Evolutionary conservation across 768 basidiomycete genomes (phyloP).

Genomic region (Tylopilus sp.): DNA sequence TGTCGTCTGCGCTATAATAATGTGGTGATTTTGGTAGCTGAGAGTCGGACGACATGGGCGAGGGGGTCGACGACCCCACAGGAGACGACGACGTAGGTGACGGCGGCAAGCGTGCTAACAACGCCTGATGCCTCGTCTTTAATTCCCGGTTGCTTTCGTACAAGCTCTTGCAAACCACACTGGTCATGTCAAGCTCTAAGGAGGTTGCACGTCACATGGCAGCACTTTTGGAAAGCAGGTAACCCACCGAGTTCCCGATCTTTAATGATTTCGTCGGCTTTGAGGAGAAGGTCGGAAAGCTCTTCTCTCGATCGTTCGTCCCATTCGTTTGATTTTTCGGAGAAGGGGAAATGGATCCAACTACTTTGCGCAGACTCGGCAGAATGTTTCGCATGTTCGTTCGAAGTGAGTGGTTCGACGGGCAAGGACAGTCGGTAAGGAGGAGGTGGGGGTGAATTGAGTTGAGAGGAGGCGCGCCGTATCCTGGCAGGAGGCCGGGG

Average conservation of each 20-base stretch:
- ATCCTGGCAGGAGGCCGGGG: slow-evolving; percentile 70
- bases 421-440: slow-evolving; percentile 48
- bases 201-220: slow-evolving; percentile 20
- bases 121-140: slow-evolving; percentile 67
- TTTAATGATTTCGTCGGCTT: slow-evolving; percentile 74
- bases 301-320: slow-evolving; percentile 71
- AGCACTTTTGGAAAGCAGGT: not conserved
- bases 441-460: slow-evolving; percentile 47
- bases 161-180: slow-evolving; percentile 64
- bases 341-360: slow-evolving; percentile 19
- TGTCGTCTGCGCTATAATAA: slow-evolving; percentile 29
- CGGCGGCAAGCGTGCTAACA: slow-evolving; percentile 60
- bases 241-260: slow-evolving; percentile 69
- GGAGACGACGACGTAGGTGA: slow-evolving; percentile 40
- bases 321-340: slow-evolving; percentile 44
- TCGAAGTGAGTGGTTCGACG: slow-evolving; percentile 26
- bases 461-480: slow-evolving; percentile 43
- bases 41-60: slow-evolving; percentile 26
- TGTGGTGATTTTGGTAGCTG: slow-evolving; percentile 33
- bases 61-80: slow-evolving; percentile 14
- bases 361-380: slow-evolving; percentile 9
- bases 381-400: slow-evolving; percentile 36
- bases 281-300: slow-evolving; percentile 62
- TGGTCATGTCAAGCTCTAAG: slow-evolving; percentile 62
- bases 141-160: slow-evolving; percentile 67